A percentile compares a stretch with the other conserved stretches of the same genome.
Conservation (phyloP, 2,329 filamentous ascomycete genomes). For the Stachybotrys elegans region DNA sequence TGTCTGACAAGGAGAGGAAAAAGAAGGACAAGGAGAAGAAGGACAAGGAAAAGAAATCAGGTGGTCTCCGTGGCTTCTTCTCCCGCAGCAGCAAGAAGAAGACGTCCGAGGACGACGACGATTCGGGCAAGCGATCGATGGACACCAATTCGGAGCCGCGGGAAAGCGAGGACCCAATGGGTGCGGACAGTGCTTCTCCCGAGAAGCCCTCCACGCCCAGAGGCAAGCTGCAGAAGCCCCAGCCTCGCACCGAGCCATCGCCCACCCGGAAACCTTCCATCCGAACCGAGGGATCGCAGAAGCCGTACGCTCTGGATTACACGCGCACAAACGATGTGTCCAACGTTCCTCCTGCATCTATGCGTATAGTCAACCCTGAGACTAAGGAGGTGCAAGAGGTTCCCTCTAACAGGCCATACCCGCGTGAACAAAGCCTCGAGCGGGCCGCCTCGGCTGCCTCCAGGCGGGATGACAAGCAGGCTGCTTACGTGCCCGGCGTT, state of each 20-base stretch:
- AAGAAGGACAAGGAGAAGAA: slow-evolving; percentile 70
- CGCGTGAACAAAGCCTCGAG: slow-evolving; percentile 21
- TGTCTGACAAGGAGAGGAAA: slow-evolving; percentile 68
- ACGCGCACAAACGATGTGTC: slow-evolving; percentile 46
- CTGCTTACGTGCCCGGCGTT: slow-evolving; percentile 14
- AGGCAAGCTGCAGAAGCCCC: slow-evolving; percentile 68
- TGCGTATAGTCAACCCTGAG: slow-evolving; percentile 56
- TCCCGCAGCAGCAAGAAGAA: slow-evolving; percentile 59
- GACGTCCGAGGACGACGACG: slow-evolving; percentile 51
- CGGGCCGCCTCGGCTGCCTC: slow-evolving; percentile 28
- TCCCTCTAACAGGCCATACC: slow-evolving; percentile 23
- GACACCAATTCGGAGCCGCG: slow-evolving; percentile 42
- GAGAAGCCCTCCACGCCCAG: slow-evolving; percentile 45
- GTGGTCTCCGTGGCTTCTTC: slow-evolving; percentile 55
- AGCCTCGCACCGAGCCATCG: slow-evolving; percentile 44
- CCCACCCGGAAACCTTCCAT: slow-evolving; percentile 33
- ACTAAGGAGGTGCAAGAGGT: slow-evolving; percentile 35
- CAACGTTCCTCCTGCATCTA: slow-evolving; percentile 50
- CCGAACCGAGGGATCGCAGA: slow-evolving; percentile 17
- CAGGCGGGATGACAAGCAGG: slow-evolving; percentile 31
- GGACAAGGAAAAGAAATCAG: slow-evolving; percentile 63
- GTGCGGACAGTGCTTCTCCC: slow-evolving; percentile 43
- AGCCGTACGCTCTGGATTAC: slow-evolving; percentile 35
- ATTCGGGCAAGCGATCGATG: slow-evolving; percentile 56
- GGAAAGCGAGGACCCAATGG: slow-evolving; percentile 37